Base-by-base conservation (phyloP, 108 stramenopile genomes). In the Tribonema minus region DNA sequence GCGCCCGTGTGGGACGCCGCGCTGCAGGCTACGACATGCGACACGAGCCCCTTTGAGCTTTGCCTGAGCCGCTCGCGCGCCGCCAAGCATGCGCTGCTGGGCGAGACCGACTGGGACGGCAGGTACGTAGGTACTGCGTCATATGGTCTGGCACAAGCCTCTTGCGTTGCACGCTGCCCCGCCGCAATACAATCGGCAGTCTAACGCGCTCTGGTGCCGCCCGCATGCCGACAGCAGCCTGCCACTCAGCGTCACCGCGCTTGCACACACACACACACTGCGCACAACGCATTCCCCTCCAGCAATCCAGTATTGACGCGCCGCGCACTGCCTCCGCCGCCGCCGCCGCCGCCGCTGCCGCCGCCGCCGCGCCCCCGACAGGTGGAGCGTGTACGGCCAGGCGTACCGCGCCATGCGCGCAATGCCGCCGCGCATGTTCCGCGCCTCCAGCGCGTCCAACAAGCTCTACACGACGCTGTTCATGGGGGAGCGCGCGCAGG, bases 391-490 rank as follows among this genome's bases (percentile, higher is more conserved):
- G 9, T 87, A 84, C 30, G 86, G 83, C 0, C 87, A 87, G 41
- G 86, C 87, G 3, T 87, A 79, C 63, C 70, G 83, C 26, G 40
- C 20, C 61, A 81, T 87, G 66, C 80, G 86, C 38, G 29, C 81
- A 27, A 86, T 86, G 87, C 76, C 71, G 61, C 79, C 87, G 3
- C 39, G 29, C 41, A 36, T 46, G 12, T 65, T 87, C 33, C 83
- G 87, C 54, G 73, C 68, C 5, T 39, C 54, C 29, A 79, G 40
- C 26, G 73, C 68, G 15, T 39, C 54, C 29, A 79, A 32, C 26
- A 86, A 82, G 37, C 41, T 87, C 1, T 87, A 85, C 84, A 85
- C 71, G n/a, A 76, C 73, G 37, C 62, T 82, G 9, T 84, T 87
- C 26, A 77, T 82, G 59, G 87, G 87, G 3, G 86, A 86, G 74